Base-by-base conservation (phyloP, 495 filamentous ascomycete species). In the Apiosordaria backusii region DNA sequence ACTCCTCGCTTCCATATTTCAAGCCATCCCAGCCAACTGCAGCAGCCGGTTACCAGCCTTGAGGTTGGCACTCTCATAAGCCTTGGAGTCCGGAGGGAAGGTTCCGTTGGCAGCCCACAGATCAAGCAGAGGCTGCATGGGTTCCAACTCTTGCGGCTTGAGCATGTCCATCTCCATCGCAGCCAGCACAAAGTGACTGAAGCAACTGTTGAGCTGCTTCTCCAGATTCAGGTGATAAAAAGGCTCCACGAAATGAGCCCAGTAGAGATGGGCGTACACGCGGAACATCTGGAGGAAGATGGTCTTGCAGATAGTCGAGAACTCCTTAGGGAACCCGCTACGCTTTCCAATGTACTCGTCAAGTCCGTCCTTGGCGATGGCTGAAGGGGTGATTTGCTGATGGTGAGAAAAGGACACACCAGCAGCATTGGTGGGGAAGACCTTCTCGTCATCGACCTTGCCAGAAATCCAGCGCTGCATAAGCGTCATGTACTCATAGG, bases 241-340 rank as follows among this genome's bases (percentile, higher is more conserved):
- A 10, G 90, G 90, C 60, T 92, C 89, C 63, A 88, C 72, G 81
- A 89, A 94, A 79, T 94, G 91, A 7, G 87, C 86, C 82, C 91
- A 91, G 81, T 94, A 94, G 26, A 94, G 83, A 79, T 97, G 93
- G 40, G 92, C 89, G 70, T 97, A 97, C 76, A 93, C 92, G 50
- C 93, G 92, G 84, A 97, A 95, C 90, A 97, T 97, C 79, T 97
- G 93, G 68, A 93, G 88, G 84, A 93, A 96, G 71, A 96, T 94
- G 67, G 88, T 92, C 77, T 91, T 89, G 80, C 90, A 91, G 70
- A 96, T 92, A 68, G 89, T 85, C 71, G 92, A 85, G 76, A 96
- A 96, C 24, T 88, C 88, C 71, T 89, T 87, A 16, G 92, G 93
- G 77, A 97, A 97, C 21, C 93, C 92, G 68, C 89, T 92, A 45